Percentiles rank a stretch among this genome's conserved stretches.
Evolutionary conservation across 306 rosid genomes (phyloP).

Genomic region (Gastrolobium villosum): DNA sequence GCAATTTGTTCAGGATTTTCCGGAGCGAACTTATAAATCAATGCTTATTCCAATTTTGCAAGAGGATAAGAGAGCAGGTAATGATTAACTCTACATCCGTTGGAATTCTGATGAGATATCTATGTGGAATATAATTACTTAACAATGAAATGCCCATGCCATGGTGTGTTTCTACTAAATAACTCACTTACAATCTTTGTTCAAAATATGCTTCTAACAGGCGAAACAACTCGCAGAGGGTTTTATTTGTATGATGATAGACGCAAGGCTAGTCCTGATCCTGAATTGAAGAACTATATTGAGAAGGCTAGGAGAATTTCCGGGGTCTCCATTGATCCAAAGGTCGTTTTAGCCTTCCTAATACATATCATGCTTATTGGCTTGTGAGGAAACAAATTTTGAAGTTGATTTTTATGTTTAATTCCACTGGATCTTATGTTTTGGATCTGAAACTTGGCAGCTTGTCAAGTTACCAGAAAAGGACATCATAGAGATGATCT

Average conservation of each 20-base stretch:
- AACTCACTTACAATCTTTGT: constrained; percentile 17
- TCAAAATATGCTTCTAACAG: constrained; percentile 54
- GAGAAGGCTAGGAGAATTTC: constrained; percentile 88
- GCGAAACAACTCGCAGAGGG: constrained; percentile 83
- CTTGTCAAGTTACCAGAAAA: constrained; percentile 72
- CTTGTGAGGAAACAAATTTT: background rate
- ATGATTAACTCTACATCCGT: constrained; percentile 28
- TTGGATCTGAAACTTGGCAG: constrained; percentile 60
- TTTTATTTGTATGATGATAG: constrained; percentile 81
- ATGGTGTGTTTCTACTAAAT: constrained; percentile 16
- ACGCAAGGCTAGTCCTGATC: constrained; percentile 86
- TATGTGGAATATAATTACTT: constrained; percentile 24
- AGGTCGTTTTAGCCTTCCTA: constrained; percentile 61
- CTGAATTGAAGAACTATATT: constrained; percentile 80
- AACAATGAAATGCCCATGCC: background rate
- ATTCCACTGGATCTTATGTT: constrained; percentile 33
- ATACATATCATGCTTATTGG: constrained; percentile 29
- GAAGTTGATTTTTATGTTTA: constrained; percentile 13
- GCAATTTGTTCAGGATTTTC: constrained; percentile 69
- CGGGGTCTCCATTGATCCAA: constrained; percentile 74
- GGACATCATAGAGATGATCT: constrained; percentile 93
- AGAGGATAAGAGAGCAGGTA: constrained; percentile 92
- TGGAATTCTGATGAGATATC: constrained; percentile 31
- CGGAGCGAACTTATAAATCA: constrained; percentile 85
- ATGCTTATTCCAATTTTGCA: constrained; percentile 88